Evolutionary conservation across 768 basidiomycete species (phyloP), one percentile per base, ranked within the genome.

Genomic region (Russula sp.): DNA sequence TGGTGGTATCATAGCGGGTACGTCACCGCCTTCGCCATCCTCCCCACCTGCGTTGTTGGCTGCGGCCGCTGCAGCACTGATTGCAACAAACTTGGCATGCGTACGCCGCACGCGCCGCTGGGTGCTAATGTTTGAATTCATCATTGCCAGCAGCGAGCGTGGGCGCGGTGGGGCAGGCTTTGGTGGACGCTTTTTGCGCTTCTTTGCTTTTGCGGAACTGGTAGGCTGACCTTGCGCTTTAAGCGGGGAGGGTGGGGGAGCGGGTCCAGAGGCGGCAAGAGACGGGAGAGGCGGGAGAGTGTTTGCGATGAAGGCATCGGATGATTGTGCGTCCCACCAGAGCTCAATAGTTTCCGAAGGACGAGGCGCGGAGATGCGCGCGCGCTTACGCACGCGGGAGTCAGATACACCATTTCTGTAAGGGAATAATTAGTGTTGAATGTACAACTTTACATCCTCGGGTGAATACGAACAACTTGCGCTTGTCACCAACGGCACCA

Each of bases 121-220:
- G 3, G 87, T 87, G 65, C 79, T 82, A 60, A 93, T 83, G 68
- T 93, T 93, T 55, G 76, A 76, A 70, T 88, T 90, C 85, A 93
- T 90, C 56, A 85, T 67, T 16, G 73, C 74, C n/a, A 90, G 75
- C 20, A 93, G 73, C 1, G 85, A 79, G 60, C 70, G 62, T 20
- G 65, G 66, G 7, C 65, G 53, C 5, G 65, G 62, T 1, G 49
- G 54, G 16, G 58, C 62, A 14, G 62, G 54, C 45, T 68, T 74
- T 66, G 76, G 74, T 59, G 70, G 70, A 36, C 67, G 68, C 68
- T 77, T 79, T 69, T 70, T 76, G 69, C 68, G 72, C 55, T 18
- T 69, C 67, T 41, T 65, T 48, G 60, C 61, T 22, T 38, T 62
- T 41, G 45, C 67, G 11, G 56, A 56, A 46, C 67, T 69, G 71